A percentile compares a stretch with the other conserved stretches of the same genome.
These are phyloP conservation scores for Candida albicans DNA, from an alignment of 1,139 yeast species.

Conservation along the genomic window DNA sequence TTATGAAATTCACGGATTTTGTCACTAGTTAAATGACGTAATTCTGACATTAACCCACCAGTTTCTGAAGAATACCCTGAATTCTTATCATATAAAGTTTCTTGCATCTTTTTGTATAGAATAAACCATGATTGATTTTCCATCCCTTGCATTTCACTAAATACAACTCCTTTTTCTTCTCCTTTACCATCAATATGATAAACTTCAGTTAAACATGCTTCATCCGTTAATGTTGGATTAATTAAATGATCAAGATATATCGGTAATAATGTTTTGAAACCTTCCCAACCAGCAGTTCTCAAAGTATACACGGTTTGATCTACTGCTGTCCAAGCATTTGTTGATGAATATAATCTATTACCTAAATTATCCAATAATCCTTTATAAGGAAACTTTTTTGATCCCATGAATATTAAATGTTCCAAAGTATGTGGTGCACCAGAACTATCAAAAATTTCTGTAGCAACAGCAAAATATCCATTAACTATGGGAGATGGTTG, in stretches of 20 bases:
- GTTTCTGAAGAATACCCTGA: constrained; percentile 84
- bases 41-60: constrained; percentile 82
- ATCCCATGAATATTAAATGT: constrained; percentile 94
- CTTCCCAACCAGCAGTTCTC: constrained; percentile 95
- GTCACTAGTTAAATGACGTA: constrained; percentile 70
- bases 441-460: constrained; percentile 81
- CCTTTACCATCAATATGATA: constrained; percentile 91
- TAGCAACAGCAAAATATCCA: constrained; percentile 93
- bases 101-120: constrained; percentile 61
- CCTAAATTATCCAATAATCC: constrained; percentile 89
- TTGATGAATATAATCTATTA: constrained; percentile 77
- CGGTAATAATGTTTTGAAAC: constrained; percentile 80
- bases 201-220: constrained; percentile 91
- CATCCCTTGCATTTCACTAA: constrained; percentile 95
- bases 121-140: constrained; percentile 80
- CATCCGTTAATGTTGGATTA: constrained; percentile 83
- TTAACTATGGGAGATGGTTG: constrained; percentile 87
- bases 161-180: constrained; percentile 94
- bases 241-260: constrained; percentile 86
- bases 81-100: constrained; percentile 53
- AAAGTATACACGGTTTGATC: constrained; percentile 95
- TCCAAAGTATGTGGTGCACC: constrained; percentile 97
- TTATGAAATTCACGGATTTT: constrained; percentile 77
- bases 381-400: constrained; percentile 83
- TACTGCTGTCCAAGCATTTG: constrained; percentile 97